phyloP scores from a whole-genome alignment of 176 grass and related monocot species.

The Bolboschoenus planiculmis region DNA sequence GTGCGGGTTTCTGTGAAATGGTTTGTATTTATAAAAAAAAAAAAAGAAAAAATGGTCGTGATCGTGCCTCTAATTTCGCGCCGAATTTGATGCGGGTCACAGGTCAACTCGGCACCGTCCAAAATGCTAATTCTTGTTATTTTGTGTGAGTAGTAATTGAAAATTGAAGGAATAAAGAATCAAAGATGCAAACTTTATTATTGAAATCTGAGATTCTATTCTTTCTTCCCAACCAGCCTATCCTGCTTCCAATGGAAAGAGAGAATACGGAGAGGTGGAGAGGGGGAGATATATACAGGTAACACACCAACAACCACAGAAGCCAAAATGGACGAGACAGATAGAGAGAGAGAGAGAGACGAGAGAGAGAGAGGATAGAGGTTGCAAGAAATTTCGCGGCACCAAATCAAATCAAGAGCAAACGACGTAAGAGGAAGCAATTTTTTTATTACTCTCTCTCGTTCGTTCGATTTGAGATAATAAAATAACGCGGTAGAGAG shows the following conservation, averaged over 20 bases:
- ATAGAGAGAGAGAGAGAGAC: background rate
- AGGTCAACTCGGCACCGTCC: constrained; percentile 20
- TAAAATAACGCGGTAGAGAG: background rate
- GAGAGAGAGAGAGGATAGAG: background rate
- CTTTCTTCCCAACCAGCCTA: too few relatives aligned
- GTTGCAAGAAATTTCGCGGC: constrained; percentile 13
- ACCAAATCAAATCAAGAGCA: constrained; percentile 9
- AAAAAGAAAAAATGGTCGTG: background rate
- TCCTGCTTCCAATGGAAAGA: background rate
- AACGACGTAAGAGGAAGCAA: background rate
- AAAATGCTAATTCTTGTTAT: background rate
- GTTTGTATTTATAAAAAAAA: background rate
- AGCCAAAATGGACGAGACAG: constrained; percentile 14
- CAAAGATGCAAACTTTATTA: background rate
- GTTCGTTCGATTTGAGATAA: constrained; percentile 7
- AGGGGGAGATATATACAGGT: background rate
- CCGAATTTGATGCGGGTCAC: constrained; percentile 15
- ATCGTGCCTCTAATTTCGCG: background rate
- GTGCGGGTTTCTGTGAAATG: background rate
- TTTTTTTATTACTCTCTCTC: background rate
- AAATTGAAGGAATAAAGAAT: background rate
- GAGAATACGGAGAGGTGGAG: background rate
- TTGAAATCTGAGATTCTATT: background rate
- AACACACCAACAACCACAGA: background rate
- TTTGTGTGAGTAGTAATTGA: background rate